phyloP scores from a whole-genome alignment of 1,139 yeast genomes.

The Trichomonascaceae sp. region DNA sequence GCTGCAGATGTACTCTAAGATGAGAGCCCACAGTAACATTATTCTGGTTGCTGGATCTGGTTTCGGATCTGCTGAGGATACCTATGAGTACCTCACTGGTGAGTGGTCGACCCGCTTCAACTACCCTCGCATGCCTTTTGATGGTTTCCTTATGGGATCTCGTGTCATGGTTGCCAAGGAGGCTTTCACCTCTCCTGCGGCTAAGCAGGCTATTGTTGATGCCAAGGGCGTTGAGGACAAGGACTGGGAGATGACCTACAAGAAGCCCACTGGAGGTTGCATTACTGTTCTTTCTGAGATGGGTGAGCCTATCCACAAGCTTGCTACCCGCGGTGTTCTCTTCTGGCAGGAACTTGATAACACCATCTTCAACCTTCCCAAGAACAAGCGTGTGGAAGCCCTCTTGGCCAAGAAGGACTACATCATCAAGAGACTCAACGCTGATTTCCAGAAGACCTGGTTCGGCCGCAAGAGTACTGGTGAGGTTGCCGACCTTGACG shows the following conservation, averaged over 20 bases:
- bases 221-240: constrained; percentile 83
- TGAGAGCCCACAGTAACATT: constrained; percentile 84
- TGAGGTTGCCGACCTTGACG: constrained; percentile 76
- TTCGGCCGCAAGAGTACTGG: constrained; percentile 70
- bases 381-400: constrained; percentile 74
- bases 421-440: constrained; percentile 72
- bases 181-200: constrained; percentile 86
- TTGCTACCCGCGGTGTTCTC: constrained; percentile 95
- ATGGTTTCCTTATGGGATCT: constrained; percentile 92
- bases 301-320: constrained; percentile 99
- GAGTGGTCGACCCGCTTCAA: constrained; percentile 76
- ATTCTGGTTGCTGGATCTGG: constrained; percentile 95
- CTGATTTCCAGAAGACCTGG: constrained; percentile 98
- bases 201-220: constrained; percentile 80
- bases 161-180: constrained; percentile 97
- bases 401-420: constrained; percentile 73
- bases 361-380: constrained; percentile 81
- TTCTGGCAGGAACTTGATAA: constrained; percentile 93
- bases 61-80: constrained; percentile 91
- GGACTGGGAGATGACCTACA: constrained; percentile 90
- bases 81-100: constrained; percentile 96
- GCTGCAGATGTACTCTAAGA: constrained; percentile 86
- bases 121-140: constrained; percentile 98
- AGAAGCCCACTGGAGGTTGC: constrained; percentile 93
- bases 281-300: constrained; percentile 93